Evolutionary conservation across 345 rosid species (phyloP), one percentile per base, ranked within the genome.

Genomic region (Litchi chinensis): DNA sequence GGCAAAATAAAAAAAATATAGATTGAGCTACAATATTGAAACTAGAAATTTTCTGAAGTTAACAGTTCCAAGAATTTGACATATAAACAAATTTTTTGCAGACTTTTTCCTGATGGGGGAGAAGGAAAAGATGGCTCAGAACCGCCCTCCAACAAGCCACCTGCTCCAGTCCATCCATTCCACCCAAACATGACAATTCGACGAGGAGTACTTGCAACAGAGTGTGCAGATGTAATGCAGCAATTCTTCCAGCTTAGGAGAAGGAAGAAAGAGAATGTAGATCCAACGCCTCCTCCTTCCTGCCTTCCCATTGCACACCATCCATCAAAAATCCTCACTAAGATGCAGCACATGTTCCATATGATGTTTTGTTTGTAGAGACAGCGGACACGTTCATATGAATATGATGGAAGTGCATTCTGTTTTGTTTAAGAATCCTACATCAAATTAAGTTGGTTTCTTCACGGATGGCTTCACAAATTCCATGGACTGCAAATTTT

Each of bases 221-320:
- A 96, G 80, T 96, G 99, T 77, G 94, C 97, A 22, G 93, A 93
- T 76, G 80, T 70, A 64, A 96, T 96, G 99, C 94, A 91, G 56
- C 94, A 91, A 67, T 96, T 96, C 83, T 94, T 96, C 87, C 97
- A 92, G 86, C 90, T 90, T 63, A 85, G 99, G 82, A 91, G 98
- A 85, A 91, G 83, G 89, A 94, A 91, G 80, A 91, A 90, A 77
- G 87, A 73, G 71, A 84, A 70, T 59, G 79, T 74, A 68, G 92
- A 90, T 13, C 63, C 73, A 21, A 70, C 80, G 9, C 86, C 85
- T 9, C 86, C 89, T 62, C 87, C 92, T 10, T 87, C 91, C 4
- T 73, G 86, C 65, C 91, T 93, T 83, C 90, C 87, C 19, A 81
- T 87, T 16, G 74, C 88, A 40, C 83, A 63, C 79, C 97, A 88